Evolutionary conservation across 805 yeast species (phyloP).

Genomic region (Metschnikowia gelsemii): DNA sequence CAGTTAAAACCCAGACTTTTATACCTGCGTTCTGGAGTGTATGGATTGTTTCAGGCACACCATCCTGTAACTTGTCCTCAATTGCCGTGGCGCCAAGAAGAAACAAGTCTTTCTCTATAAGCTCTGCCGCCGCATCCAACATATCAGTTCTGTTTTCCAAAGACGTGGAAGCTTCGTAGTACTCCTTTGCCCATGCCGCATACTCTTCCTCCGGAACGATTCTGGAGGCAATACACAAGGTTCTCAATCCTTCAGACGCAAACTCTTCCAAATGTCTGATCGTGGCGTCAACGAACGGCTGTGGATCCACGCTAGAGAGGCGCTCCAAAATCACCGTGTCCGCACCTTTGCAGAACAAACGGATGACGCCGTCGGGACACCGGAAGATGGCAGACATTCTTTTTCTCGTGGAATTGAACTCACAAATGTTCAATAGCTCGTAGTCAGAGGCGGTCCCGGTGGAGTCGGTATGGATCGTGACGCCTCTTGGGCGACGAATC

Average conservation of each 20-base stretch:
- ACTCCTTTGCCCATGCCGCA: conserved; percentile 59
- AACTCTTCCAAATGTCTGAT: conserved; percentile 89
- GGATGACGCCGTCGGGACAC: conserved; percentile 89
- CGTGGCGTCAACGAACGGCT: conserved; percentile 82
- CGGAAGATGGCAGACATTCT: conserved; percentile 95
- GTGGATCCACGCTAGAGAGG: conserved; percentile 54
- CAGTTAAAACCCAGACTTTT: conserved; percentile 96
- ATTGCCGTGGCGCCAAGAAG: conserved; percentile 96
- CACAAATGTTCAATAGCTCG: conserved; percentile 87
- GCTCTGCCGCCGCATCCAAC: conserved; percentile 85
- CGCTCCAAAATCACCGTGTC: conserved; percentile 94
- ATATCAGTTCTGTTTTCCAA: conserved; percentile 70
- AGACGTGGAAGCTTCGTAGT: conserved; percentile 80
- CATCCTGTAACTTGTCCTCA: conserved; percentile 96
- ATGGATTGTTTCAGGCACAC: conserved; percentile 96
- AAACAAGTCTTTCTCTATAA: conserved; percentile 76
- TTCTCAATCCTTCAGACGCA: conserved; percentile 94
- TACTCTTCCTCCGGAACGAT: conserved; percentile 80
- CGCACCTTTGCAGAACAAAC: conserved; percentile 94
- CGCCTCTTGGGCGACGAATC: conserved; percentile 80
- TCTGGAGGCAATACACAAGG: conserved; percentile 87
- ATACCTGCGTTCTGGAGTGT: conserved; percentile 96
- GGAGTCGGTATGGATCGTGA: conserved; percentile 56
- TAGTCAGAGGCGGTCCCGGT: conserved; percentile 56
- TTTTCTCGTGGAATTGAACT: conserved; percentile 95